Conservation (phyloP, 2,329 filamentous ascomycete species). For the Akanthomyces dipterigenus region DNA sequence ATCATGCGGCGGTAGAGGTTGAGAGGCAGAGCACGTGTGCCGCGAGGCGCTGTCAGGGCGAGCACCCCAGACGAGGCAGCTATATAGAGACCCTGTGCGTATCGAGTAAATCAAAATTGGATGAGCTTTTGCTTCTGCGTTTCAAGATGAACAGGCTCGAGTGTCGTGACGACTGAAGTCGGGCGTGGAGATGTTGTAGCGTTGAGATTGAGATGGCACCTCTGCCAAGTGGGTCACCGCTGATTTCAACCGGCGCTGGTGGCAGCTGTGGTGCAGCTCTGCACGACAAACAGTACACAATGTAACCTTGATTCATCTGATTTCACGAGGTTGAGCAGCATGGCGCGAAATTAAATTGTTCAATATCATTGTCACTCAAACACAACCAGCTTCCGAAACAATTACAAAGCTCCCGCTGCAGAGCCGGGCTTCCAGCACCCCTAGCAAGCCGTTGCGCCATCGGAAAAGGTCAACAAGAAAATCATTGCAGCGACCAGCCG, state of each 20-base stretch:
- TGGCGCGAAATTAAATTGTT: not conserved
- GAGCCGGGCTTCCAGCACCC: not conserved
- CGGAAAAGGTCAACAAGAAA: not conserved
- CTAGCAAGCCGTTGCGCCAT: not conserved
- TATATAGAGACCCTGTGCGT: not conserved
- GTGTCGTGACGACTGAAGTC: not conserved
- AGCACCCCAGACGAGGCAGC: not conserved
- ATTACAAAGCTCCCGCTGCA: not conserved
- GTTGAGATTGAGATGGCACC: constrained; percentile 3
- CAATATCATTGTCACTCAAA: not conserved
- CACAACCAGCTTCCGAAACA: not conserved
- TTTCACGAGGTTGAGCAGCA: not conserved
- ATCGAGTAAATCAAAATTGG: not conserved
- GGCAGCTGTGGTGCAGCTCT: not conserved
- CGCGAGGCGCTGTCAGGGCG: not conserved
- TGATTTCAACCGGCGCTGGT: not conserved
- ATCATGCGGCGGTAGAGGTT: constrained; percentile 14
- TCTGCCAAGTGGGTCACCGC: not conserved
- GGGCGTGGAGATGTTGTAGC: constrained; percentile 5
- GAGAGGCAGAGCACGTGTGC: constrained; percentile 1
- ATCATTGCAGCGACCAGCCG: not conserved
- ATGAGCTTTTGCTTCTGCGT: not conserved
- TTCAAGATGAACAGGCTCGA: constrained; percentile 6
- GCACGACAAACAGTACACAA: not conserved
- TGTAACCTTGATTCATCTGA: not conserved